phyloP scores from a whole-genome alignment of 139 green algal species.

The Diplosphaera chodatii region DNA sequence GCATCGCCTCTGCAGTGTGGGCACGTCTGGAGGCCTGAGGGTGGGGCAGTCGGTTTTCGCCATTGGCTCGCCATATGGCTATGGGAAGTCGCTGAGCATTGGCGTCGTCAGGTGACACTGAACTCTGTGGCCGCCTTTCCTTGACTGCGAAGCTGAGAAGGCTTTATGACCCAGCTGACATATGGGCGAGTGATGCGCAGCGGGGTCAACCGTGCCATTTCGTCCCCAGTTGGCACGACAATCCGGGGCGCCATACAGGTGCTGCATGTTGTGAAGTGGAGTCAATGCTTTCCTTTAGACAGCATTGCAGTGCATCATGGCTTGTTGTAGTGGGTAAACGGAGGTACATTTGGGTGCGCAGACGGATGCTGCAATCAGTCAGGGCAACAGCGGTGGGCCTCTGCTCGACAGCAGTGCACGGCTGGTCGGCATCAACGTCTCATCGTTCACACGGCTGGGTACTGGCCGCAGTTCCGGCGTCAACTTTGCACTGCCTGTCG shows the following conservation, averaged over 20 bases:
- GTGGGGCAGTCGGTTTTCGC: slow-evolving; percentile 67
- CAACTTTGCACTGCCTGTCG: slow-evolving; percentile 63
- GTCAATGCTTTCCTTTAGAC: no score
- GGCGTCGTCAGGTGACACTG: slow-evolving; percentile 38
- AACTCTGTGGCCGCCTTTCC: no score
- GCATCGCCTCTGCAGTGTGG: slow-evolving; percentile 7
- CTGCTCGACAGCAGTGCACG: slow-evolving; percentile 67
- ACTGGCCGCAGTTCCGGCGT: slow-evolving; percentile 54
- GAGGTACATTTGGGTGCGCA: slow-evolving; percentile 24
- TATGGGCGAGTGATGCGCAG: slow-evolving; percentile 24
- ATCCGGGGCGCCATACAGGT: slow-evolving; percentile 75
- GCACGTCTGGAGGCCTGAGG: slow-evolving; percentile 29
- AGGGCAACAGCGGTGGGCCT: slow-evolving; percentile 69
- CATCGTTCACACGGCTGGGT: slow-evolving; percentile 50
- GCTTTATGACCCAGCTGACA: no score
- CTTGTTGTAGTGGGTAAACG: not conserved
- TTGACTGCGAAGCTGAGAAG: no score
- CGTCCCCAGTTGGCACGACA: slow-evolving; percentile 47
- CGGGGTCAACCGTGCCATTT: slow-evolving; percentile 56
- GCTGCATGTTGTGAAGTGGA: not conserved
- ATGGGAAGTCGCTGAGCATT: slow-evolving; percentile 36
- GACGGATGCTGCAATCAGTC: slow-evolving; percentile 79
- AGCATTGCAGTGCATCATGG: not conserved
- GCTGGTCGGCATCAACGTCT: slow-evolving; percentile 69
- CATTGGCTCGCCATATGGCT: slow-evolving; percentile 47